A percentile compares a stretch with the other conserved stretches of the same genome.
phyloP scores from a whole-genome alignment of 495 filamentous ascomycete species.

The Aspergillus ellipticus region DNA sequence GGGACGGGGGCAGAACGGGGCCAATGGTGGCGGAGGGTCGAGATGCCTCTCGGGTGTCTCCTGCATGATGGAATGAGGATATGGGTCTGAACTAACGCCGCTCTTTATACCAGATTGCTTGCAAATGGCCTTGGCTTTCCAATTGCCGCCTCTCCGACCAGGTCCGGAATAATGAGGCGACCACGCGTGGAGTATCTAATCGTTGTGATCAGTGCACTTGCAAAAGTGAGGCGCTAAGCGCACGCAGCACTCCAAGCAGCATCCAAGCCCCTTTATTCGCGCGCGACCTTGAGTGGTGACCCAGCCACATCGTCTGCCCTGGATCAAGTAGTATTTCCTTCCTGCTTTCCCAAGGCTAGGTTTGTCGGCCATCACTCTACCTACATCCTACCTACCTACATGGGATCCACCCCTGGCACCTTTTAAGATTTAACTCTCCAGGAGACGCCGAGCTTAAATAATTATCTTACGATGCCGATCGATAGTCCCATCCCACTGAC shows the following conservation, averaged over 20 bases:
- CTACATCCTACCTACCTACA: not conserved
- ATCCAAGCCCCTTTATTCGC: constrained; percentile 4
- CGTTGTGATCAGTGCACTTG: constrained; percentile 8
- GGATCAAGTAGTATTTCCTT: no score
- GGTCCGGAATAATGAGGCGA: constrained; percentile 15
- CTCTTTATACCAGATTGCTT: constrained; percentile 6
- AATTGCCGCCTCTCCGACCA: constrained; percentile 10
- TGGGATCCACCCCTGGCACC: not conserved
- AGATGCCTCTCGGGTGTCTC: not conserved
- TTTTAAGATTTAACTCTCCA: not conserved
- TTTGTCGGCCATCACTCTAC: no score
- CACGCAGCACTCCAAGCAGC: not conserved
- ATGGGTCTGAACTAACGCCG: constrained; percentile 10
- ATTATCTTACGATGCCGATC: constrained; percentile 3
- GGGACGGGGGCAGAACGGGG: not conserved
- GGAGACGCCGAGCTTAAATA: constrained; percentile 9
- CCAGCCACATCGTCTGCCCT: not conserved
- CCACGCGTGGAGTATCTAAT: constrained; percentile 10
- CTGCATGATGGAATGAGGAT: not conserved
- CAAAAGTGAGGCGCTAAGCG: constrained; percentile 18
- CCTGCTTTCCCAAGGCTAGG: no score
- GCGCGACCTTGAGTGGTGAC: not conserved
- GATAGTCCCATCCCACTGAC: not conserved
- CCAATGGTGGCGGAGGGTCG: not conserved
- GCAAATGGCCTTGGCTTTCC: constrained; percentile 10